Evolutionary conservation across 2,329 filamentous ascomycete species (phyloP).

Genomic region (Pestalotiopsis fici): DNA sequence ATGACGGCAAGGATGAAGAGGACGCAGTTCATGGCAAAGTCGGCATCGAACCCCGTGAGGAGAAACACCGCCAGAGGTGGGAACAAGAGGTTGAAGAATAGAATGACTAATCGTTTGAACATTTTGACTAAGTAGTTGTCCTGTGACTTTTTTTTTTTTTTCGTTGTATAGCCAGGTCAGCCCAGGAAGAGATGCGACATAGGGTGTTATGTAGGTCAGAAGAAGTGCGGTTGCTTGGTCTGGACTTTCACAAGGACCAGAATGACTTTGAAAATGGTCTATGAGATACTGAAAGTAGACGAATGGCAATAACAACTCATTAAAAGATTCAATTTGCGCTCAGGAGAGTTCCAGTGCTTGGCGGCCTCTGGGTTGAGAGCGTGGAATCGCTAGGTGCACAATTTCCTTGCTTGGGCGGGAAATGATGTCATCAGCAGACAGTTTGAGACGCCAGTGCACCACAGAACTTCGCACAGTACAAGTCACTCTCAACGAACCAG

Average conservation of each 20-base stretch:
- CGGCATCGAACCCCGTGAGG: background rate
- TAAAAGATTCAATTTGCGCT: background rate
- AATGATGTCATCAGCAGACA: background rate
- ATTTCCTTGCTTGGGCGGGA: background rate
- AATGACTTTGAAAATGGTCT: too few relatives aligned
- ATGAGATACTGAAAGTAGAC: too few relatives aligned
- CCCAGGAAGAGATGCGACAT: background rate
- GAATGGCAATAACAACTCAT: too few relatives aligned
- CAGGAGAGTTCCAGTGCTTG: background rate
- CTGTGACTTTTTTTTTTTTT: background rate
- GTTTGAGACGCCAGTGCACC: too few relatives aligned
- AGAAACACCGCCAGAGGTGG: background rate
- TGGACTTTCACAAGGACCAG: too few relatives aligned
- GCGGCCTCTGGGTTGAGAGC: background rate
- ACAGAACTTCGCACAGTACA: too few relatives aligned
- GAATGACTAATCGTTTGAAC: conserved; percentile 6
- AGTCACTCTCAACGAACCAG: too few relatives aligned
- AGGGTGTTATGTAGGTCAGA: background rate
- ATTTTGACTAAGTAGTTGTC: background rate
- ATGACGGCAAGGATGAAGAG: conserved; percentile 6
- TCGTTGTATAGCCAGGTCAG: background rate
- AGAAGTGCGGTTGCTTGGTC: too few relatives aligned
- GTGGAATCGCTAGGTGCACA: background rate
- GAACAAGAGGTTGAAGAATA: conserved; percentile 6
- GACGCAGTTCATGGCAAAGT: conserved; percentile 8